Base-by-base conservation (phyloP, 805 yeast species). In the Grigorovia yakushimaensis region DNA sequence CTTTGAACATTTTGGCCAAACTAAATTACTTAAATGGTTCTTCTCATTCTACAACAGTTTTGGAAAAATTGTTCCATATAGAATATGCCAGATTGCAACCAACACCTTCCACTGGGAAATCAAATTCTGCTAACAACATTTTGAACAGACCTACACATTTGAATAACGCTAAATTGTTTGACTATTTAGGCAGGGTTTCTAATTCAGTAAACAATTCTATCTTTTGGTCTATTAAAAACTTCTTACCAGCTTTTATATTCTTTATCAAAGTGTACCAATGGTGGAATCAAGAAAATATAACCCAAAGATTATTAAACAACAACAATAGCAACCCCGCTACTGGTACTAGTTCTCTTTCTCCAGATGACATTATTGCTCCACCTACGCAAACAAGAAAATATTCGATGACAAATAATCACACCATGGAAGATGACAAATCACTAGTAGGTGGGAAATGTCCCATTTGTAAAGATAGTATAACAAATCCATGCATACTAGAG, bases 401-500 rank as follows among this genome's bases (percentile, higher is more conserved):
- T 6, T 6, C 27, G 9, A 23, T 6, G 6, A 9, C 6, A 6
- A 23, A 23, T 23, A 23, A 23, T 23, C 6, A 23, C 9, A 23
- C 27, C 27, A 23, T 40, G 47, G 47, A 48, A 19, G n/a, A n/a
- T n/a, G n/a, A n/a, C n/a, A n/a, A n/a, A n/a, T n/a, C n/a, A n/a
- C n/a, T n/a, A n/a, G n/a, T n/a, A n/a, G 41, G 58, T n/a, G 50
- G 49, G 11, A 49, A 52, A 2, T 91, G 97, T 65, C 86, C 89
- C 1, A 60, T 91, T 13, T 91, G 98, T 59, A 65, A 77, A 10
- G 69, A 62, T 17, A 15, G 13, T 10, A 76, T 88, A 13, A 76
- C 75, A 30, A 88, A 86, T 56, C 96, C 96, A 3, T 87, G 95
- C 0, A 77, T 84, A 11, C 78, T 91, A 35, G 98, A 89, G 60